Conservation (phyloP, 495 filamentous ascomycete genomes). For the Podospora pseudoanserina region DNA sequence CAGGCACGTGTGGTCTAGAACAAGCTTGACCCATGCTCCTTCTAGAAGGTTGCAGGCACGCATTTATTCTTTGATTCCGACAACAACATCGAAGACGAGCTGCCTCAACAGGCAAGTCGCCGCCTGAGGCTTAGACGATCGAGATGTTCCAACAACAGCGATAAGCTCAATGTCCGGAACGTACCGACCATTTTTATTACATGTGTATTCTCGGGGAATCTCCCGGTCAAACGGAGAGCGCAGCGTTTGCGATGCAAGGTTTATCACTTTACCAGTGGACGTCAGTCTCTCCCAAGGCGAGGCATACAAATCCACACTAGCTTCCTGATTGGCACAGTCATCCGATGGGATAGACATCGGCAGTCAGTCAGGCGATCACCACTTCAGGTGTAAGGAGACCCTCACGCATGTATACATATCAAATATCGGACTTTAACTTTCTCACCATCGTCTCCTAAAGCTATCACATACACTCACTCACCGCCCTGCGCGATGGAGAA, state of each 20-base stretch:
- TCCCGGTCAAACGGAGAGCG: neutral
- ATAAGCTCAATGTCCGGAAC: neutral
- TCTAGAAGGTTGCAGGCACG: neutral
- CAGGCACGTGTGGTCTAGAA: neutral
- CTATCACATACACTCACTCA: neutral
- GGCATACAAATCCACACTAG: neutral
- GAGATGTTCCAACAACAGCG: neutral
- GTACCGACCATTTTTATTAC: neutral
- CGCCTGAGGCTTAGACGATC: neutral
- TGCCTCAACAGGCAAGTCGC: neutral
- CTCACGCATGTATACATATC: neutral
- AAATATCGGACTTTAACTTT: neutral
- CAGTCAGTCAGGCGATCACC: neutral
- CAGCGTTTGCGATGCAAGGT: neutral
- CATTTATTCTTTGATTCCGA: neutral
- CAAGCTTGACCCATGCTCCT: neutral
- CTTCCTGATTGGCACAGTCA: neutral
- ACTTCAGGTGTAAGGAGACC: neutral
- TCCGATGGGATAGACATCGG: neutral
- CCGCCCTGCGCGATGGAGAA: too few relatives aligned
- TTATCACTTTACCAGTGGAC: neutral
- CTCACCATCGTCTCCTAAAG: neutral
- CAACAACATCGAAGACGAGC: neutral
- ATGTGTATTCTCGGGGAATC: neutral
- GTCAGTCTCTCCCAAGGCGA: conserved; percentile 2